Evolutionary conservation across 2,329 filamentous ascomycete genomes (phyloP).

Genomic region (Claviceps quebecensis): DNA sequence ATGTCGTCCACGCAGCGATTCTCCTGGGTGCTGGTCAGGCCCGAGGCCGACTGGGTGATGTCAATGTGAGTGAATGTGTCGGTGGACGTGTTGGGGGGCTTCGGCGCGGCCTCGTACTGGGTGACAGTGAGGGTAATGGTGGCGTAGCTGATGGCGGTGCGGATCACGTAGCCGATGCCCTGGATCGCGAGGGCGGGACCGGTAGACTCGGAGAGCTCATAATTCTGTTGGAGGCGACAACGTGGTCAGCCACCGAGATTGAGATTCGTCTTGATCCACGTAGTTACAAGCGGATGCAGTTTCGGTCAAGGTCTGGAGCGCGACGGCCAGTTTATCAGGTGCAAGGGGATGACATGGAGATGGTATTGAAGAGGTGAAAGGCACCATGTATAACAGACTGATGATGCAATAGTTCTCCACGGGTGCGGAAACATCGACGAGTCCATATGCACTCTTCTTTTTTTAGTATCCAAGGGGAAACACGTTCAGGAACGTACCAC

Average conservation of each 20-base stretch:
- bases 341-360: no score
- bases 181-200: conserved; percentile 60
- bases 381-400: no score
- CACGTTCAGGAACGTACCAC: conserved; percentile 38
- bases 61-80: conserved; percentile 46
- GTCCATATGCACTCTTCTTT: no score
- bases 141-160: conserved; percentile 57
- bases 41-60: conserved; percentile 60
- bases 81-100: conserved; percentile 23
- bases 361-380: no score
- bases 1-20: conserved; percentile 36
- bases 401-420: no score
- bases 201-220: conserved; percentile 52
- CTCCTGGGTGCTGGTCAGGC: conserved; percentile 51
- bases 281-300: no score
- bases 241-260: no score
- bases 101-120: conserved; percentile 34
- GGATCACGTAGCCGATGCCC: conserved; percentile 56
- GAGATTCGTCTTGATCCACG: no score
- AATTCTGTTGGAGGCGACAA: conserved; percentile 44
- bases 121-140: conserved; percentile 53
- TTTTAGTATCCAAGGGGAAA: no score
- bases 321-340: no score
- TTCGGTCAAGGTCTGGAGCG: no score
- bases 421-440: no score